These are phyloP conservation scores for Davidsoniella neocaledoniae DNA, from an alignment of 2,329 filamentous ascomycete genomes.

Conservation along the genomic window DNA sequence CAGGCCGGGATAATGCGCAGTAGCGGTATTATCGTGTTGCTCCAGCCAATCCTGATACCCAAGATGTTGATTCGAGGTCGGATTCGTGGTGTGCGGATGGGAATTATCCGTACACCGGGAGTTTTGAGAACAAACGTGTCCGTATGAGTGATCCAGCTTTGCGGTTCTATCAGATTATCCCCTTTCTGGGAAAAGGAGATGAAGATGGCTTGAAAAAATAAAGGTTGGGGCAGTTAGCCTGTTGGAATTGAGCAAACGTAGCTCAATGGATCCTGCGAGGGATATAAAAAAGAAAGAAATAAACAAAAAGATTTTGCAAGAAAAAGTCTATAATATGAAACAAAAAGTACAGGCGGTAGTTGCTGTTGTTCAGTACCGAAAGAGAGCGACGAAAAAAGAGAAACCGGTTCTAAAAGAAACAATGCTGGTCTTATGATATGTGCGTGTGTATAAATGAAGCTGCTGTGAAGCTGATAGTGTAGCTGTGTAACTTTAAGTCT, in stretches of 20 bases:
- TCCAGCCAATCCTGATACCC: slow-evolving; percentile 1
- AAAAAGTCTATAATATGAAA: neutral
- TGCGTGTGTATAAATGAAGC: too few species aligned
- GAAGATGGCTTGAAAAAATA: slow-evolving; percentile 1
- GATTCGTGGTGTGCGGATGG: slow-evolving; percentile 3
- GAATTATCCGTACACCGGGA: slow-evolving; percentile 9
- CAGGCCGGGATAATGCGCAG: too few species aligned
- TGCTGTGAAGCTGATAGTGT: too few species aligned
- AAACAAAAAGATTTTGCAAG: neutral
- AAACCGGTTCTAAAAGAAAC: neutral
- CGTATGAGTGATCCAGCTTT: slow-evolving; percentile 10
- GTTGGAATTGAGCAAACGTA: slow-evolving; percentile 1
- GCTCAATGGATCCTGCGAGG: slow-evolving; percentile 1
- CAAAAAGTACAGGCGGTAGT: neutral
- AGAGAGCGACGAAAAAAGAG: neutral
- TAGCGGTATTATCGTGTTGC: too few species aligned
- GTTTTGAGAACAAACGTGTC: slow-evolving; percentile 5
- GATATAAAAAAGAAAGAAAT: neutral
- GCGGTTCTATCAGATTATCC: slow-evolving; percentile 3
- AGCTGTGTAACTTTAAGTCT: too few species aligned
- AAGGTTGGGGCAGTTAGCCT: slow-evolving; percentile 5
- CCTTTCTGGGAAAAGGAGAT: slow-evolving; percentile 11
- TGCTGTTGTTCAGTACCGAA: too few species aligned
- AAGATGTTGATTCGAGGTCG: neutral
- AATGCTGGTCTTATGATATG: too few species aligned